Conservation (phyloP, 2,329 filamentous ascomycete genomes). For the Apiospora arundinis region DNA sequence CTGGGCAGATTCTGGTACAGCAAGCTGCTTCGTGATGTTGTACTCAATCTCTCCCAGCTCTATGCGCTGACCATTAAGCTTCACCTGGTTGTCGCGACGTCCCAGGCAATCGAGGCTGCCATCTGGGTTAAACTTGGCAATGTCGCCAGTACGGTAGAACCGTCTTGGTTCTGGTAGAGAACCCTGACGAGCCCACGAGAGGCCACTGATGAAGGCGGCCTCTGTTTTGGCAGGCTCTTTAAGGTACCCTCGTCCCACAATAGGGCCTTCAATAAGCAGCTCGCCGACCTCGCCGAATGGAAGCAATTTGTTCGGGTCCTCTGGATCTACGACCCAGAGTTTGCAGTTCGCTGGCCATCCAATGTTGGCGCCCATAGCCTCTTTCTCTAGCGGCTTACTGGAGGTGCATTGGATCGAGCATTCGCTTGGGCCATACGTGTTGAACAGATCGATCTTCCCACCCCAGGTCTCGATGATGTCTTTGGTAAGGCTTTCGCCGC, state of each 20-base stretch:
- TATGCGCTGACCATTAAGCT: conserved; percentile 23
- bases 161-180: conserved; percentile 21
- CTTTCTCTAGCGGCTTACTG: background rate
- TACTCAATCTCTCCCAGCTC: conserved; percentile 26
- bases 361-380: conserved; percentile 17
- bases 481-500: conserved; percentile 40
- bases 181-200: conserved; percentile 1
- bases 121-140: conserved; percentile 23
- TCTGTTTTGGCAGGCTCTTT: conserved; percentile 25
- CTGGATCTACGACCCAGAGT: conserved; percentile 1
- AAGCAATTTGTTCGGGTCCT: background rate
- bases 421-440: conserved; percentile 9
- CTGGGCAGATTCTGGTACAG: background rate
- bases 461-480: conserved; percentile 25
- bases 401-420: background rate
- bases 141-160: conserved; percentile 24
- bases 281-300: conserved; percentile 5
- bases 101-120: conserved; percentile 22
- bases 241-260: conserved; percentile 23
- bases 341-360: background rate
- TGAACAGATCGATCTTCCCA: conserved; percentile 10
- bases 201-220: conserved; percentile 25
- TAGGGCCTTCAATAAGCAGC: conserved; percentile 18
- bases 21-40: conserved; percentile 7
- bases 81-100: conserved; percentile 24